Evolutionary conservation across 148 eudicot genomes (phyloP).

Genomic region (Spergularia marina): DNA sequence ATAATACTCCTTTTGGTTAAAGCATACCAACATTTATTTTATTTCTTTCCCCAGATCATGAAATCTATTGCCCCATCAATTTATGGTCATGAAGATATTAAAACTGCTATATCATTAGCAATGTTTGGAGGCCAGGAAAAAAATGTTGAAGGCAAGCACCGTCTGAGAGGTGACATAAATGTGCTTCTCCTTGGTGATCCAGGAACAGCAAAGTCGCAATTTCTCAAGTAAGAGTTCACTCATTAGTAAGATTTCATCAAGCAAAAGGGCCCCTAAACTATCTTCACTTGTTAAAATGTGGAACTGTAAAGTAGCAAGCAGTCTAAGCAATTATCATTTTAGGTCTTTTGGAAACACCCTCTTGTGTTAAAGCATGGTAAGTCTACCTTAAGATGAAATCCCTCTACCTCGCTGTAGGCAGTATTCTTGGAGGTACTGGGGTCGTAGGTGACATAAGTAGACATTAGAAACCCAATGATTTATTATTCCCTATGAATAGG

Average conservation of each 20-base stretch:
- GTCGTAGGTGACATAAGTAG: not conserved
- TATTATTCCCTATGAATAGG: conserved; percentile 30
- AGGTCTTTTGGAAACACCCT: no score
- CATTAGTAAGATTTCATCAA: no score
- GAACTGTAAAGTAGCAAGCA: no score
- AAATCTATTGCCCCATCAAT: conserved; percentile 98
- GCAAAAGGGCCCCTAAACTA: no score
- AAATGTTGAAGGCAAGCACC: conserved; percentile 89
- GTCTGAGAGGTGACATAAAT: conserved; percentile 90
- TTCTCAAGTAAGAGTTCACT: conserved; percentile 66
- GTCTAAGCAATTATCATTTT: no score
- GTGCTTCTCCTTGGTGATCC: conserved; percentile 95
- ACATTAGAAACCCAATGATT: not conserved
- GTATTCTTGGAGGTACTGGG: no score
- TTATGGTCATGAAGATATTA: conserved; percentile 94
- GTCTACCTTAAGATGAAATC: no score
- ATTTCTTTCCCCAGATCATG: conserved; percentile 43
- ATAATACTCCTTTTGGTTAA: not conserved
- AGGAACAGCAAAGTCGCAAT: conserved; percentile 96
- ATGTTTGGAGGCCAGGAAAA: conserved; percentile 99
- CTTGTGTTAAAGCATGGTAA: no score
- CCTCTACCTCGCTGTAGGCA: no score
- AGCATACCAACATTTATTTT: not conserved
- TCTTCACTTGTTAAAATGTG: no score
- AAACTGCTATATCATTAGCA: conserved; percentile 94